phyloP scores from a whole-genome alignment of 306 rosid genomes.

The Carpinus fangiana region DNA sequence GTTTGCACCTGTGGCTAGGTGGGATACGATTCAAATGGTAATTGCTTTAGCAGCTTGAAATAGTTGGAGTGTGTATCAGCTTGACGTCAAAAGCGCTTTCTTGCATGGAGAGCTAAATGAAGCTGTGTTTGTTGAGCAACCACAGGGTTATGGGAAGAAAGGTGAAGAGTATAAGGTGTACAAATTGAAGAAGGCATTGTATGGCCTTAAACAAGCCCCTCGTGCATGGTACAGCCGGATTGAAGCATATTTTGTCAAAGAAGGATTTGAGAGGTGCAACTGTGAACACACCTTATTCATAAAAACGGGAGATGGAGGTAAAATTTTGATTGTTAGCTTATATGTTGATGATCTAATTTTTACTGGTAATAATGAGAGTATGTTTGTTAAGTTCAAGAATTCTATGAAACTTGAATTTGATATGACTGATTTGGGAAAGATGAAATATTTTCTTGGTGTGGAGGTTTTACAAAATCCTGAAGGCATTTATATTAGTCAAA shows the following conservation, averaged over 20 bases:
- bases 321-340: background rate
- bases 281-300: background rate
- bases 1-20: background rate
- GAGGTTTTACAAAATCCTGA: conserved; percentile 5
- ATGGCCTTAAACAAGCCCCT: conserved; percentile 1
- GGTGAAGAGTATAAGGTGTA: background rate
- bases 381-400: background rate
- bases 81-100: background rate
- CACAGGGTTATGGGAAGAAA: background rate
- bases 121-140: background rate
- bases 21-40: background rate
- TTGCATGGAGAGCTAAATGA: background rate
- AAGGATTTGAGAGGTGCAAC: background rate
- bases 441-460: background rate
- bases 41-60: background rate
- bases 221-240: background rate
- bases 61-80: background rate
- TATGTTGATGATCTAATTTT: conserved; percentile 17
- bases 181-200: background rate
- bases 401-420: conserved; percentile 1
- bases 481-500: background rate
- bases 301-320: background rate
- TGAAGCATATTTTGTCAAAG: background rate
- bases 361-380: background rate
- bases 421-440: conserved; percentile 6